Conservation (phyloP, 2,329 filamentous ascomycete species). For the Curvularia sp. region DNA sequence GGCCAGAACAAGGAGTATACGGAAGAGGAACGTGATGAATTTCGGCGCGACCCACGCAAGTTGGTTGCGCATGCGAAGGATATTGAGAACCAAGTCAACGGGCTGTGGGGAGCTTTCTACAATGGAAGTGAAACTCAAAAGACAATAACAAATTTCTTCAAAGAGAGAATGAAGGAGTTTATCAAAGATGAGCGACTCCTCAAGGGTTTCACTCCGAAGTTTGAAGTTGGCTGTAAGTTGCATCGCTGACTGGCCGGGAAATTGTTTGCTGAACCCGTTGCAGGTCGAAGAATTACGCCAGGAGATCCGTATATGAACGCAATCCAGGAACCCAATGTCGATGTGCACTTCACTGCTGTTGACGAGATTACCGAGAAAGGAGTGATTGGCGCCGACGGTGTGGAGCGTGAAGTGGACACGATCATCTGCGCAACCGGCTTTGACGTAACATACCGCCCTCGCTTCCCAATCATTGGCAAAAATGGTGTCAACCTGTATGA, state of each 20-base stretch:
- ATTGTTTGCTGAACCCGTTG: neutral
- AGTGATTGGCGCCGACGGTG: slow-evolving; percentile 54
- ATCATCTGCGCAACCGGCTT: slow-evolving; percentile 57
- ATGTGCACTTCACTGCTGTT: slow-evolving; percentile 59
- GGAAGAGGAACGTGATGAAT: slow-evolving; percentile 52
- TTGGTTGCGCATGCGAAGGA: slow-evolving; percentile 55
- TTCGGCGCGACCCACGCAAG: slow-evolving; percentile 52
- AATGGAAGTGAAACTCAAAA: slow-evolving; percentile 52
- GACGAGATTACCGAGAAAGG: slow-evolving; percentile 55
- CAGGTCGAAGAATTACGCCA: slow-evolving; percentile 54
- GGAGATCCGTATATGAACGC: slow-evolving; percentile 61
- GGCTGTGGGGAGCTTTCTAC: slow-evolving; percentile 57
- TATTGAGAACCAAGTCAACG: slow-evolving; percentile 58
- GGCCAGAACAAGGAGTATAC: slow-evolving; percentile 56
- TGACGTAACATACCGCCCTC: slow-evolving; percentile 53
- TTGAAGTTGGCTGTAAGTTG: slow-evolving; percentile 53
- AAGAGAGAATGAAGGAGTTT: slow-evolving; percentile 56
- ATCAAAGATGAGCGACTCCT: slow-evolving; percentile 60
- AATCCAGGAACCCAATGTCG: slow-evolving; percentile 59
- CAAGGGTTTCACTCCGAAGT: slow-evolving; percentile 57
- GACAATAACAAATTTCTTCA: slow-evolving; percentile 48
- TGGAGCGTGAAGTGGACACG: slow-evolving; percentile 52
- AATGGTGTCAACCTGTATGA: slow-evolving; percentile 51
- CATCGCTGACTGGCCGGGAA: neutral
- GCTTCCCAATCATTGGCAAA: slow-evolving; percentile 54